A percentile compares a stretch with the other conserved stretches of the same genome.
Evolutionary conservation across 768 basidiomycete species (phyloP).

Genomic region (Leccinum pellstonianum): DNA sequence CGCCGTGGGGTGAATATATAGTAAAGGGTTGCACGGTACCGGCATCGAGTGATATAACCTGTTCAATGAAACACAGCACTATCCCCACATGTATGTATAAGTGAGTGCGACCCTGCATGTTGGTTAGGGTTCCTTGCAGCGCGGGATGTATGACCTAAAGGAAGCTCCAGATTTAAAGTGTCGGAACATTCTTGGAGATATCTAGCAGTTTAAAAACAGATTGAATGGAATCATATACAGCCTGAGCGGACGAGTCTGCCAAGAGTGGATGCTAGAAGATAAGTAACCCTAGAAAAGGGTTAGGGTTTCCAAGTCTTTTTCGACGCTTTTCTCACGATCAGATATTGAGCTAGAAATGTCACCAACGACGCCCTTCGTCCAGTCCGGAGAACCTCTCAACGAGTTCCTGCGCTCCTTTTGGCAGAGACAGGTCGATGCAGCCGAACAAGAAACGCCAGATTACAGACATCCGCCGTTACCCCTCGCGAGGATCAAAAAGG

Average conservation of each 20-base stretch:
- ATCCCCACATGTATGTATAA: neutral
- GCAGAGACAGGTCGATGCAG: slow-evolving; percentile 83
- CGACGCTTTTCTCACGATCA: slow-evolving; percentile 21
- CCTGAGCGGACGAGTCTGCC: neutral
- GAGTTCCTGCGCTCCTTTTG: slow-evolving; percentile 86
- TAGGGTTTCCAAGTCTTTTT: slow-evolving; percentile 21
- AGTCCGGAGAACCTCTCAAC: slow-evolving; percentile 82
- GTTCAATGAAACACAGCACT: neutral
- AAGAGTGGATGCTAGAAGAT: too few species aligned
- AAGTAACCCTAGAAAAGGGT: slow-evolving; percentile 23
- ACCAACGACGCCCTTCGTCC: slow-evolving; percentile 61
- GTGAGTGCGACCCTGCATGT: neutral
- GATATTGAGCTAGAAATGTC: slow-evolving; percentile 24
- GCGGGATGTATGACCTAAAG: neutral
- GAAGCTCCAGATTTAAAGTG: neutral
- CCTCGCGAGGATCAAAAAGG: slow-evolving; percentile 95
- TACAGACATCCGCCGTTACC: slow-evolving; percentile 87
- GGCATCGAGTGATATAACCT: neutral
- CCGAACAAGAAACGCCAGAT: slow-evolving; percentile 87
- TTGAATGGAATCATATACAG: neutral
- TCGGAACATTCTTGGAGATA: neutral
- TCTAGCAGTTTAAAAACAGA: neutral
- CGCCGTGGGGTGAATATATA: neutral
- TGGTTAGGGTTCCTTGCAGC: neutral
- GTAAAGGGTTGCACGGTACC: neutral